phyloP scores from a whole-genome alignment of 345 rosid species.

The Syzygium aqueum region DNA sequence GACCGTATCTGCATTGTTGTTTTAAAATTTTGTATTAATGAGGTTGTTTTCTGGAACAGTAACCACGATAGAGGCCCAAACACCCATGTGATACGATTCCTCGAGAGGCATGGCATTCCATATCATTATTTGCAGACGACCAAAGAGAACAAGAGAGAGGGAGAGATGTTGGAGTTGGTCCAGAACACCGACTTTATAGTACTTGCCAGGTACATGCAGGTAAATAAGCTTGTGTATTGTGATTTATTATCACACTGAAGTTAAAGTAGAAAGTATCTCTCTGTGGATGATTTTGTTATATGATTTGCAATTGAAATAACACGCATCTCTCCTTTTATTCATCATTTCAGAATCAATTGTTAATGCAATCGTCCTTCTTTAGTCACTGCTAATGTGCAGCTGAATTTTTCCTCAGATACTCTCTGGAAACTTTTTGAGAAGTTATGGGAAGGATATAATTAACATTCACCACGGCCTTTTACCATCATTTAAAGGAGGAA shows the following conservation, averaged over 20 bases:
- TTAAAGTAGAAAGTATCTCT: neutral
- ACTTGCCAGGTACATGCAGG: conserved; percentile 99
- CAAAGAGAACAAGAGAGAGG: conserved; percentile 55
- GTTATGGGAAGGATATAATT: conserved; percentile 82
- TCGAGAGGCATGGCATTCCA: conserved; percentile 82
- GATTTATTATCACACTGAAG: neutral
- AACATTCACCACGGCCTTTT: conserved; percentile 98
- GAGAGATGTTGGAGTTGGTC: conserved; percentile 70
- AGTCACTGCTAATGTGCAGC: neutral
- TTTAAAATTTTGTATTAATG: conserved; percentile 4
- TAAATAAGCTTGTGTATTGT: conserved; percentile 10
- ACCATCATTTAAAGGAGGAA: conserved; percentile 92
- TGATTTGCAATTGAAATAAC: neutral
- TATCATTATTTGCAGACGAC: conserved; percentile 59
- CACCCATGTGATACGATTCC: conserved; percentile 77
- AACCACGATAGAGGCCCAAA: conserved; percentile 83
- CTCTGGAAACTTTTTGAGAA: conserved; percentile 58
- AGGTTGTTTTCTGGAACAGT: conserved; percentile 26
- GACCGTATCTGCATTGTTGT: neutral
- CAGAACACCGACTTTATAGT: conserved; percentile 81
- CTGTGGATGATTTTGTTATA: neutral
- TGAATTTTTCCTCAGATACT: conserved; percentile 39
- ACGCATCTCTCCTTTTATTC: neutral
- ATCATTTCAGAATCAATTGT: neutral
- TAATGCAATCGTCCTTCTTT: neutral